Conservation (phyloP, 306 rosid species). For the Benincasa hispida region DNA sequence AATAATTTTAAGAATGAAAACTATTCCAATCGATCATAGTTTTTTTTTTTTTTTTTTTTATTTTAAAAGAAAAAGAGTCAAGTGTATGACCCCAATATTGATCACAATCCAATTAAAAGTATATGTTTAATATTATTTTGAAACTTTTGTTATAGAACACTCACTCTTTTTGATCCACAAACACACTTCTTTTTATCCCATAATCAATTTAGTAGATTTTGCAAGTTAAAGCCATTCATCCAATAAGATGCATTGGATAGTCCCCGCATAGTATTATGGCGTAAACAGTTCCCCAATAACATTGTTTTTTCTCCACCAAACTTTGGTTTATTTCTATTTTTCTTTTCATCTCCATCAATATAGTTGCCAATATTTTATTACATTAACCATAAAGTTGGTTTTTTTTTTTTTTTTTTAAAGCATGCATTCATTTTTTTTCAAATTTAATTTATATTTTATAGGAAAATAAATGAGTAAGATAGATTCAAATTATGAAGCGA, state of each 20-base stretch:
- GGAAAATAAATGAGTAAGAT: background rate
- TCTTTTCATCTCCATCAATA: background rate
- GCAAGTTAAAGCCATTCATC: background rate
- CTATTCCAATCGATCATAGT: background rate
- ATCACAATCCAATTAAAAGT: background rate
- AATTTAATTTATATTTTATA: background rate
- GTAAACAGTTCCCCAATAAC: background rate
- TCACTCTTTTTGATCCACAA: background rate
- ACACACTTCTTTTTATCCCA: background rate
- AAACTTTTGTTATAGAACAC: background rate
- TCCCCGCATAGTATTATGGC: constrained; percentile 14
- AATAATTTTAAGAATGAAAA: background rate
- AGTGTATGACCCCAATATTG: background rate
- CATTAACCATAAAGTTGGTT: background rate
- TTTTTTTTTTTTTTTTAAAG: background rate
- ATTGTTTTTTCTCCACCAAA: background rate
- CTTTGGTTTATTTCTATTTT: background rate
- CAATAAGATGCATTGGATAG: constrained; percentile 20
- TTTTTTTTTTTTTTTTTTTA: background rate
- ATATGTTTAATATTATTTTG: background rate
- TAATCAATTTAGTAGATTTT: background rate
- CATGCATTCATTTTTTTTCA: background rate
- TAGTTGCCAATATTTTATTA: background rate
- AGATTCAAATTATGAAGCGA: background rate
- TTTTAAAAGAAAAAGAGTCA: background rate